Conservation (phyloP, 345 rosid species). For the Firmiana major region DNA sequence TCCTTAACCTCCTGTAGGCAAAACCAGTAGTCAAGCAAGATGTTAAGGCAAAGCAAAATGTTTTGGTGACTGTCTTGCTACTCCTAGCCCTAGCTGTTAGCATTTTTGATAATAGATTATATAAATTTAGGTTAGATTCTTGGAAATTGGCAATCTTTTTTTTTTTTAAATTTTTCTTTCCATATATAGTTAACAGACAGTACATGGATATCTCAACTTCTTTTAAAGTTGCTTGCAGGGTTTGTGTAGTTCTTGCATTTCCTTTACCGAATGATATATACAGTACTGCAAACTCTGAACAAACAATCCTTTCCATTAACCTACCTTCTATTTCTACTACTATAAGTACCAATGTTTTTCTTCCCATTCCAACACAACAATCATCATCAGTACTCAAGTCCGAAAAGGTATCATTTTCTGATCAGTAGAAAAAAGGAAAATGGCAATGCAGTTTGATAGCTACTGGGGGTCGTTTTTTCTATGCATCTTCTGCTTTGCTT, state of each 20-base stretch:
- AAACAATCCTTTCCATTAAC: slow-evolving; percentile 6
- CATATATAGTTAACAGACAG: neutral
- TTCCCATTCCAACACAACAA: slow-evolving; percentile 1
- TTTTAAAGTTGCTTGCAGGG: slow-evolving; percentile 26
- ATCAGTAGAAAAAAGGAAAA: neutral
- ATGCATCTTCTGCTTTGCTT: neutral
- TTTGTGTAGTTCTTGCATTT: slow-evolving; percentile 7
- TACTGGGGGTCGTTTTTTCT: neutral
- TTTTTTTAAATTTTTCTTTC: no score
- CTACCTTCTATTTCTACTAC: neutral
- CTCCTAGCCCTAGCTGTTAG: neutral
- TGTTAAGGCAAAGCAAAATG: neutral
- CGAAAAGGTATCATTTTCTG: neutral
- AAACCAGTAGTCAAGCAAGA: neutral
- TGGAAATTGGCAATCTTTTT: no score
- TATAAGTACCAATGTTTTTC: slow-evolving; percentile 11
- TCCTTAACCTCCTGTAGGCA: neutral
- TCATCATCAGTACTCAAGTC: neutral
- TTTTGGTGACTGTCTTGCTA: neutral
- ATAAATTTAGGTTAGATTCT: neutral
- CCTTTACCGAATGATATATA: slow-evolving; percentile 13
- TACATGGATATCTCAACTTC: slow-evolving; percentile 19
- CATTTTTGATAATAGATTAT: neutral
- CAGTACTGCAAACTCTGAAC: no score
- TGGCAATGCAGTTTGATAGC: slow-evolving; percentile 8